Evolutionary conservation across 306 rosid species (phyloP).

Genomic region (Trifolium fragiferum): DNA sequence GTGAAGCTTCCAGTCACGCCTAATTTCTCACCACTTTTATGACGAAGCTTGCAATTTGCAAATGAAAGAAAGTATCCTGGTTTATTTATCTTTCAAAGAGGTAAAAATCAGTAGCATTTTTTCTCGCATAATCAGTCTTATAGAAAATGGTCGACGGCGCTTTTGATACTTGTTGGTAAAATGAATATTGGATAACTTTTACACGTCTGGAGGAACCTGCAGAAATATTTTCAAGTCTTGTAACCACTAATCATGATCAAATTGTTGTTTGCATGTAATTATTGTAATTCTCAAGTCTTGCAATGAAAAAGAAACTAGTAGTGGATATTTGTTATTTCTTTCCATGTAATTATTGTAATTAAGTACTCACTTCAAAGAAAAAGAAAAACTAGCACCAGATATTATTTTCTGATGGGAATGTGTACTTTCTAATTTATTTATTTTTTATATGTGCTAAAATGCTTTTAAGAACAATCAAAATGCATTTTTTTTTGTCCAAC

Average conservation of each 20-base stretch:
- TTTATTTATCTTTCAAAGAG: conserved; percentile 35
- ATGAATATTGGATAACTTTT: conserved; percentile 4
- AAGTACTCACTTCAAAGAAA: neutral
- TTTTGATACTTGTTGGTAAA: conserved; percentile 22
- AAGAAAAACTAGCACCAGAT: neutral
- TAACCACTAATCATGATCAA: conserved; percentile 15
- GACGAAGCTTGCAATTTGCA: conserved; percentile 17
- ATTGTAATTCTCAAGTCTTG: conserved; percentile 14
- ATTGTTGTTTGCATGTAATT: conserved; percentile 25
- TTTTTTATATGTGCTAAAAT: no score
- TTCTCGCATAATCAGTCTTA: conserved; percentile 6
- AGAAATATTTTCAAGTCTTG: conserved; percentile 5
- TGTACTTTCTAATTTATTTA: conserved; percentile 1
- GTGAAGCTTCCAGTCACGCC: conserved; percentile 42
- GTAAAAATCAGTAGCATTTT: conserved; percentile 24
- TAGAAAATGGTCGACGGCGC: conserved; percentile 29
- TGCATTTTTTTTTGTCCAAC: neutral
- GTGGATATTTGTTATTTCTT: conserved; percentile 24
- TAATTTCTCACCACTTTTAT: conserved; percentile 40
- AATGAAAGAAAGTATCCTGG: conserved; percentile 10
- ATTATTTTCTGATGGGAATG: neutral
- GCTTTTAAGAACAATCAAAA: neutral
- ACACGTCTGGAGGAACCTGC: conserved; percentile 11
- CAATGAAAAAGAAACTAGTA: conserved; percentile 15
- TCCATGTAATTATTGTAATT: conserved; percentile 16